Percentiles rank a stretch among this genome's conserved stretches.
Conservation (phyloP, 75 land plant species). For the Larix kaempferi region DNA sequence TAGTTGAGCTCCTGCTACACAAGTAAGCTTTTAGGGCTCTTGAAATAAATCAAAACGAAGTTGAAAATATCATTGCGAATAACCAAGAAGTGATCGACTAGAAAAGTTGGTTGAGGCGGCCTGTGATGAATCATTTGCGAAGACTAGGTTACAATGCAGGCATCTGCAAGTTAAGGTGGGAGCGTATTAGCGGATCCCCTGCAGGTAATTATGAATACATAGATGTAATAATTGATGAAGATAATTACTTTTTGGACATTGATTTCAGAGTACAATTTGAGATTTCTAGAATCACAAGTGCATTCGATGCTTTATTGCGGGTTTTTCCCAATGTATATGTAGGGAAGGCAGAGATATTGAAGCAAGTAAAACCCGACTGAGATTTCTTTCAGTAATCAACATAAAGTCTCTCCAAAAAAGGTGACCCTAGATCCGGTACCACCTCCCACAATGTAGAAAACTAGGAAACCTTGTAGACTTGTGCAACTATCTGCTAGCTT, state of each 20-base stretch:
- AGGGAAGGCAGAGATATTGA: too few relatives aligned
- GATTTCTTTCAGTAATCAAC: too few relatives aligned
- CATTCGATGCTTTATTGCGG: too few relatives aligned
- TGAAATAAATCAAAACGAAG: not conserved
- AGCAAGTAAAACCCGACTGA: too few relatives aligned
- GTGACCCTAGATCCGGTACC: too few relatives aligned
- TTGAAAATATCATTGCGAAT: not conserved
- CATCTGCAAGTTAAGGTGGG: conserved; percentile 75
- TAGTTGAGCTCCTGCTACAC: not conserved
- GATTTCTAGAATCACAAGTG: too few relatives aligned
- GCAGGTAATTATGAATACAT: conserved; percentile 72
- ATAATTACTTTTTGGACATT: not conserved
- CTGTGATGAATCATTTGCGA: conserved; percentile 31
- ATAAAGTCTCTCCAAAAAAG: too few relatives aligned
- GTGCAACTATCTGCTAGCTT: too few relatives aligned
- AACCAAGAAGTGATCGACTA: not conserved
- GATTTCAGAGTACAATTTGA: too few relatives aligned
- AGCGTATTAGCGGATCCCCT: conserved; percentile 32
- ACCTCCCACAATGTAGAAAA: too few relatives aligned
- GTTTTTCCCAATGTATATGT: too few relatives aligned
- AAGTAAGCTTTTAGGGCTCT: not conserved
- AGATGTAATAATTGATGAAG: conserved; percentile 41
- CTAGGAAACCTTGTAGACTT: too few relatives aligned
- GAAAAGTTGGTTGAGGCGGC: conserved; percentile 10
- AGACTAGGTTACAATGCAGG: conserved; percentile 59